Evolutionary conservation across 1,284 basidiomycete species (phyloP).

Genomic region (Fomitiporia mediterranea): DNA sequence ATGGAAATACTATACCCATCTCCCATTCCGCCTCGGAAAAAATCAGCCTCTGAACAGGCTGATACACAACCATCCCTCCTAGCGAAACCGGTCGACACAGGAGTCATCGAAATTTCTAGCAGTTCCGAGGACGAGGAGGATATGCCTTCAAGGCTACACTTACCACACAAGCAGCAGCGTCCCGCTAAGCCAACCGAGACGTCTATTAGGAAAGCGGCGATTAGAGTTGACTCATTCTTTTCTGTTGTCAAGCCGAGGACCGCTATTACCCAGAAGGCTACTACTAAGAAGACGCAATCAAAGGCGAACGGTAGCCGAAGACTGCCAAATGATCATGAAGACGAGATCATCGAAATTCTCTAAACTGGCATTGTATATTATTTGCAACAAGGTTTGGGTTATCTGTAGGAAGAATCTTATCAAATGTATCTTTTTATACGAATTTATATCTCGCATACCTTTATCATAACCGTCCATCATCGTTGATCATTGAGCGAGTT

Average conservation of each 20-base stretch:
- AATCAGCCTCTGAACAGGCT: neutral
- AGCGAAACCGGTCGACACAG: neutral
- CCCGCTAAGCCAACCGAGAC: neutral
- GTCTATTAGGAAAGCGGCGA: neutral
- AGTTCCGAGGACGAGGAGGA: conserved; percentile 1
- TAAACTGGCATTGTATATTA: neutral
- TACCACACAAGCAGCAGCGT: neutral
- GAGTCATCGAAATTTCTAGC: neutral
- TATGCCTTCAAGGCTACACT: neutral
- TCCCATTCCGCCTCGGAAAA: neutral
- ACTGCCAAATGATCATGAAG: neutral
- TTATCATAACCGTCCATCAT: neutral
- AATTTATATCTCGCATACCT: neutral
- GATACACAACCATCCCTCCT: too few relatives aligned
- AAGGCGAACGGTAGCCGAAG: neutral
- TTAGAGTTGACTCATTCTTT: neutral
- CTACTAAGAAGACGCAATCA: neutral
- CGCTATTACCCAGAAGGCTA: neutral
- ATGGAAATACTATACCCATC: neutral
- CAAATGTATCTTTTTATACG: neutral
- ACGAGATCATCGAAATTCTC: conserved; percentile 2
- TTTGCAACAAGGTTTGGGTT: neutral
- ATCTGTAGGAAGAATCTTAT: neutral
- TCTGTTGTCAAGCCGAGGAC: neutral
- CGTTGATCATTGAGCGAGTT: neutral